Base-by-base conservation (phyloP, 148 eudicot species). In the Euryodendron excelsum region DNA sequence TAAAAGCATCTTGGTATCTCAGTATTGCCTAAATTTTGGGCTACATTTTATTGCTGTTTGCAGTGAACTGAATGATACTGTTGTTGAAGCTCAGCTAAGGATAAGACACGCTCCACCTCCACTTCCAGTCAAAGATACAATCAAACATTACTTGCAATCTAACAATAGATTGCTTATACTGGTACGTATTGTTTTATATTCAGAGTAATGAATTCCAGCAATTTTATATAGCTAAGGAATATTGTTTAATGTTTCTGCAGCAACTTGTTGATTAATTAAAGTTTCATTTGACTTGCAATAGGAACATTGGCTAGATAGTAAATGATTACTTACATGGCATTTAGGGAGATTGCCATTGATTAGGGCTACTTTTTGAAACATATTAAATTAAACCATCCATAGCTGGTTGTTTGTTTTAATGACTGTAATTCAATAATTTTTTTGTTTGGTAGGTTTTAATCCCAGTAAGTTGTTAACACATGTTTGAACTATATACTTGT, bases 41-140 rank as follows among this genome's bases (percentile, higher is more conserved):
- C 50, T 62, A 7, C 37, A 36, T 69, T 68, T 44, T 39, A 34
- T 44, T 73, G 66, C 3, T 59, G 37, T 78, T 52, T 86, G 86
- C 78, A 95, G 99, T 84, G 99, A 95, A 83, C 85, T 95, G 85
- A 94, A 94, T 83, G 99, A 90, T 84, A 96, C 98, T 34, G 97
- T 96, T 80, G 90, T 90, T 77, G 99, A 96, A 84, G 98, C 99
- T 64, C 94, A 96, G 83, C 86, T 82, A 82, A 89, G 99, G 80
- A 91, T 86, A 82, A 90, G 89, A 81, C 92, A 90, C 85, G 90
- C 79, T 78, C 96, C 97, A 36, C 99, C 99, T 8, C 77, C 10
- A 28, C 91, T 96, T 82, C 93, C 91, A 64, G 85, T 87, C 80
- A 87, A 79, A 37, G 86, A 89, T 74, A 94, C 99, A 76, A 87